These are phyloP conservation scores for Leucoagaricus sp. DNA, from an alignment of 1,284 basidiomycete genomes.

Conservation along the genomic window DNA sequence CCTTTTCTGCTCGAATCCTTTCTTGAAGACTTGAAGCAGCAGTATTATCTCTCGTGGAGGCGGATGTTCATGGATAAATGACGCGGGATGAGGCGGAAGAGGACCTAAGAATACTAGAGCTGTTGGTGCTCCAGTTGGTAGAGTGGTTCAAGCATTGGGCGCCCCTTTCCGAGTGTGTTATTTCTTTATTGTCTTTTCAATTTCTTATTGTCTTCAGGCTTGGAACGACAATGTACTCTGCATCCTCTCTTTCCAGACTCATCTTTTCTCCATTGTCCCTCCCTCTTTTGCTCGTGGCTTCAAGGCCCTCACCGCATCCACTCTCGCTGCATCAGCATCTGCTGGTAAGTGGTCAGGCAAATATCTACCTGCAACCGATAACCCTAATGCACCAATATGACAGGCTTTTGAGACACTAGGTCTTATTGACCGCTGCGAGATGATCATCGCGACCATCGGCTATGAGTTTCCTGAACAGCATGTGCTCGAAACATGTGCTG, in stretches of 20 bases:
- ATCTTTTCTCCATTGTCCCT: slow-evolving; percentile 67
- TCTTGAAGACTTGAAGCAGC: slow-evolving; percentile 68
- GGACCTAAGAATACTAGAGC: slow-evolving; percentile 49
- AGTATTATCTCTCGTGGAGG: slow-evolving; percentile 58
- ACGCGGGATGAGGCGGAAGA: slow-evolving; percentile 55
- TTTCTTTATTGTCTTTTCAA: not conserved
- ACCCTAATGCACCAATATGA: slow-evolving; percentile 45
- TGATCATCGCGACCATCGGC: slow-evolving; percentile 79
- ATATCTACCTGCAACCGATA: slow-evolving; percentile 16
- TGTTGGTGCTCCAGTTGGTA: slow-evolving; percentile 55
- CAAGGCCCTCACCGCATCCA: slow-evolving; percentile 61
- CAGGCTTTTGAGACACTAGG: slow-evolving; percentile 71
- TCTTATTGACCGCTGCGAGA: slow-evolving; percentile 83
- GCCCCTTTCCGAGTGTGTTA: slow-evolving; percentile 54
- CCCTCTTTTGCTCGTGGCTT: slow-evolving; percentile 64
- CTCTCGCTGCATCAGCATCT: slow-evolving; percentile 45
- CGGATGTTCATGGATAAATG: slow-evolving; percentile 62
- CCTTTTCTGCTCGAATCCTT: slow-evolving; percentile 67
- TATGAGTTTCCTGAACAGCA: slow-evolving; percentile 83
- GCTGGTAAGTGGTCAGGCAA: slow-evolving; percentile 14
- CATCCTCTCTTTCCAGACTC: slow-evolving; percentile 70
- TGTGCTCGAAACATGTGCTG: slow-evolving; percentile 64
- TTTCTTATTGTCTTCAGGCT: slow-evolving; percentile 42
- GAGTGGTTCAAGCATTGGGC: slow-evolving; percentile 72
- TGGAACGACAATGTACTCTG: slow-evolving; percentile 54